Conservation (phyloP, 2,329 filamentous ascomycete species). For the Colletotrichum aenigma region DNA sequence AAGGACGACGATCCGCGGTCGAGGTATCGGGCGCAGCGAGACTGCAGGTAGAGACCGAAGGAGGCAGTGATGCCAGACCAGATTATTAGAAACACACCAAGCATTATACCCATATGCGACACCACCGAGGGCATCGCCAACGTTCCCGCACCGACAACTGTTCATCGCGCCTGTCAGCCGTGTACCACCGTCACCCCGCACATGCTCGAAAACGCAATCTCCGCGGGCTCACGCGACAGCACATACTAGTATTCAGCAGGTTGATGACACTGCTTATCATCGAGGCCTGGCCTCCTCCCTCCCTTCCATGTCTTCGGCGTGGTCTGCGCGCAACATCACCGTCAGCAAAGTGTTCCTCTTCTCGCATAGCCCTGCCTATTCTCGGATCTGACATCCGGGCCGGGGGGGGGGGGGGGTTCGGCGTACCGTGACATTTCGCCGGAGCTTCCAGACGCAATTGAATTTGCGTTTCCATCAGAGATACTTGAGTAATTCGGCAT, state of each 20-base stretch:
- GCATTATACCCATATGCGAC: conserved; percentile 91
- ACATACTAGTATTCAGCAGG: conserved; percentile 89
- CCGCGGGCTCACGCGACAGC: neutral
- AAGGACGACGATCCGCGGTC: conserved; percentile 90
- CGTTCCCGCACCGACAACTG: conserved; percentile 91
- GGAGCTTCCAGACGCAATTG: conserved; percentile 20
- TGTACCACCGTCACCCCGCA: neutral
- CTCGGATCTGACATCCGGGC: neutral
- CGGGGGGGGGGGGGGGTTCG: neutral
- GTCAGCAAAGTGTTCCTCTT: neutral
- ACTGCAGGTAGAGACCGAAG: conserved; percentile 94
- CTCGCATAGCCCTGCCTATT: neutral
- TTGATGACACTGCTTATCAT: conserved; percentile 94
- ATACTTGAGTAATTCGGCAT: conserved; percentile 63
- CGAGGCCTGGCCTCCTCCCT: conserved; percentile 80
- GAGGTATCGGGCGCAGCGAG: conserved; percentile 89
- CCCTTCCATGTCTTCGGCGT: conserved; percentile 71
- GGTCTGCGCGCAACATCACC: conserved; percentile 38
- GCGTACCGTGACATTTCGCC: conserved; percentile 22
- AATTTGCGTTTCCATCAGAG: conserved; percentile 46
- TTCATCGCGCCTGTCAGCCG: conserved; percentile 16
- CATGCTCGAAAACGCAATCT: neutral
- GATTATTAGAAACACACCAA: conserved; percentile 82
- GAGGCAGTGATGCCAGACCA: conserved; percentile 91
- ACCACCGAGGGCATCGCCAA: conserved; percentile 95